Percentiles rank a stretch among this genome's conserved stretches.
Evolutionary conservation across 2,329 filamentous ascomycete species (phyloP).

Genomic region (Nothomitra cinnamomea): DNA sequence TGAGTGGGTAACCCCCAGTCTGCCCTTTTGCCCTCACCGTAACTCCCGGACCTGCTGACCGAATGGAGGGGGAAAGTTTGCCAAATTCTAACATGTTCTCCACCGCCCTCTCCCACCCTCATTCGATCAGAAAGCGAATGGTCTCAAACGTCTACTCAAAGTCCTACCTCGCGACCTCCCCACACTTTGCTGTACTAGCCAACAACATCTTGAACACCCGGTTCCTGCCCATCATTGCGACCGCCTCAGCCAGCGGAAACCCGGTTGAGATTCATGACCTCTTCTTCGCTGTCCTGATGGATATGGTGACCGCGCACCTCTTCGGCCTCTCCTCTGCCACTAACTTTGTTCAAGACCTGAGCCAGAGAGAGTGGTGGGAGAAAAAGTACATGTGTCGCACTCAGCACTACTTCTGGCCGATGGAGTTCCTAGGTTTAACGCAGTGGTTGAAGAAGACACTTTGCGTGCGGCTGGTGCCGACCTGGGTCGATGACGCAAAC

Average conservation of each 20-base stretch:
- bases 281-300: conserved; percentile 57
- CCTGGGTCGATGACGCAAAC: conserved; percentile 48
- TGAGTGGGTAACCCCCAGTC: no score
- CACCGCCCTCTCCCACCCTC: conserved; percentile 40
- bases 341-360: conserved; percentile 41
- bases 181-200: conserved; percentile 39
- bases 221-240: conserved; percentile 36
- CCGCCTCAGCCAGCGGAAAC: no score
- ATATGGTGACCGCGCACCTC: conserved; percentile 58
- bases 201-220: conserved; percentile 40
- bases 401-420: no score
- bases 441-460: no score
- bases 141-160: conserved; percentile 72
- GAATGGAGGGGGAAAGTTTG: no score
- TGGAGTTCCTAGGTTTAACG: no score
- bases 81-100: conserved; percentile 48
- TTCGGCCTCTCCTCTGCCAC: conserved; percentile 49
- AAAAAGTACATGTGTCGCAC: conserved; percentile 42
- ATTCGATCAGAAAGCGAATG: conserved; percentile 62
- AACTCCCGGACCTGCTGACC: no score
- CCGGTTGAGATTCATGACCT: conserved; percentile 48
- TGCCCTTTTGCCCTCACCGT: no score
- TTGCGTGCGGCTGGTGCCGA: conserved; percentile 29
- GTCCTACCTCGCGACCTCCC: conserved; percentile 47
- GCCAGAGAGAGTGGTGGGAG: conserved; percentile 43